Base-by-base conservation (phyloP, 495 filamentous ascomycete genomes). In the Tetracladium setigerum region DNA sequence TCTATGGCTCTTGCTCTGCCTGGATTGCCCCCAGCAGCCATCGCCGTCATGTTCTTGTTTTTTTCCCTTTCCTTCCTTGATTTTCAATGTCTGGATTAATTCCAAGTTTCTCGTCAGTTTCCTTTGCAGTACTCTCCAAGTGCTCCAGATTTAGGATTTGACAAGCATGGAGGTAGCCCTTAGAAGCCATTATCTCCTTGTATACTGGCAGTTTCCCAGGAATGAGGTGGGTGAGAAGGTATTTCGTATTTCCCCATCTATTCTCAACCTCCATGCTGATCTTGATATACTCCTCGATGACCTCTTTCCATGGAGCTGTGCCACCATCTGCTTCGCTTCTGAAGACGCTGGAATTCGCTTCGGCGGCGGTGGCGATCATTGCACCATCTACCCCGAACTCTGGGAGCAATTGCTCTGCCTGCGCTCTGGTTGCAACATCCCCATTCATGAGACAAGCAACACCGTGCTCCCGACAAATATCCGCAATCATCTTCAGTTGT, bases 391-490 rank as follows among this genome's bases (percentile, higher is more conserved):
- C 87, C 4, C 82, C 83, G 55, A 73, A 95, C 58, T 95, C 82
- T 13, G 71, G 39, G 43, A 86, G 79, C 14, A 97, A 65, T 43
- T 71, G 60, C 2, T 82, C 57, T 2, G 80, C 89, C 40, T 92
- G 65, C 30, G 81, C 78, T 30, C 84, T 72, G 13, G 69, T 73
- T 14, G 74, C 77, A 0, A 98, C 88, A 58, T 98, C 92, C 11
- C 92, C 92, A 60, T 98, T 98, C 82, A 95, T 89, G 11, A 96
- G 62, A 56, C 88, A 92, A 3, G 89, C 87, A 8, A 98, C 87
- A 9, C 90, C 89, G 2, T 80, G 81, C 41, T 88, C 78, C 31
- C 75, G 77, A 58, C 92, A 98, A 5, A 95, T 68, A 12, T 74
- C 64, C 0, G 71, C 81, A 40, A 98, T 70, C 84, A 91, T 91